A percentile compares a stretch with the other conserved stretches of the same genome.
Evolutionary conservation across 345 rosid species (phyloP).

Genomic region (Sonneratia alba): DNA sequence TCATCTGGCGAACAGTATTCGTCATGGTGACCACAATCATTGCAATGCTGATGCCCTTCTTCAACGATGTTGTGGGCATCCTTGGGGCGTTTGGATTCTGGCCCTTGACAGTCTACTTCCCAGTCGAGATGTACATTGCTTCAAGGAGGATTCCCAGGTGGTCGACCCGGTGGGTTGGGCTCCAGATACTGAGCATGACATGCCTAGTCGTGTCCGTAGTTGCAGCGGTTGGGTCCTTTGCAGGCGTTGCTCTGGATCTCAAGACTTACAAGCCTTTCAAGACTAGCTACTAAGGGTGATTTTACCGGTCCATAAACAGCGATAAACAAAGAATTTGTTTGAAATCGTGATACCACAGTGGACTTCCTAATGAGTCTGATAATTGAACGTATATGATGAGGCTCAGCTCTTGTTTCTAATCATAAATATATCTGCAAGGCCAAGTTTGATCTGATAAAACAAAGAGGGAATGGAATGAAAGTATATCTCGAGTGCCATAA

Average conservation of each 20-base stretch:
- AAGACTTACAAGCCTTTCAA: conserved; percentile 42
- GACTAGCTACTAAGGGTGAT: conserved; percentile 25
- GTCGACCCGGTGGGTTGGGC: conserved; percentile 31
- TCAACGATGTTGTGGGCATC: conserved; percentile 41
- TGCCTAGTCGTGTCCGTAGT: conserved; percentile 27
- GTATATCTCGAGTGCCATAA: background rate
- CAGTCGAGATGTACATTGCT: conserved; percentile 41
- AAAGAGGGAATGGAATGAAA: too few species aligned
- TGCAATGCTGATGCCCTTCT: conserved; percentile 54
- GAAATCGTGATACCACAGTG: background rate
- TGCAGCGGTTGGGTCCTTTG: conserved; percentile 44
- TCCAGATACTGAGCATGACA: conserved; percentile 30
- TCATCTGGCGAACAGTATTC: conserved; percentile 43
- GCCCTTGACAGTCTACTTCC: conserved; percentile 47
- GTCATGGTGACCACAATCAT: conserved; percentile 31
- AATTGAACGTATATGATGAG: too few species aligned
- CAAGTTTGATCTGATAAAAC: background rate
- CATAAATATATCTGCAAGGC: background rate
- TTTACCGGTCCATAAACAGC: background rate
- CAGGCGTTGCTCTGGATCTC: conserved; percentile 47
- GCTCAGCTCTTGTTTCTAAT: background rate
- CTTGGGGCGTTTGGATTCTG: conserved; percentile 53
- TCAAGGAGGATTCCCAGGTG: conserved; percentile 27
- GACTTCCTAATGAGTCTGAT: too few species aligned
- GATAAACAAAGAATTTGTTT: background rate